Evolutionary conservation across 805 yeast genomes (phyloP).

Genomic region (Ogataea wickerhamii): DNA sequence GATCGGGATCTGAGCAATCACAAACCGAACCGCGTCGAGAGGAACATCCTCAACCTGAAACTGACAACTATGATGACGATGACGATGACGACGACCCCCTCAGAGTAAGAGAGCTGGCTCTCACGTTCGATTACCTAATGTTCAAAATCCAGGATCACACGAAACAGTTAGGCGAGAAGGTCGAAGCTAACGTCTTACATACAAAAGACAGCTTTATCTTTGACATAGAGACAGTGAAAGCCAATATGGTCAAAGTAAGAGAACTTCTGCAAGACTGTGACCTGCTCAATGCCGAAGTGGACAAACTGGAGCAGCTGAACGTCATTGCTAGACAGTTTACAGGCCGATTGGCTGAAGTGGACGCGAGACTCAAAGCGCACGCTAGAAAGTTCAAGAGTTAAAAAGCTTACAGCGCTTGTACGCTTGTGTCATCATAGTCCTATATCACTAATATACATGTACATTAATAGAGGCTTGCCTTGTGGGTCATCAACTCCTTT

Average conservation of each 20-base stretch:
- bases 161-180: conserved; percentile 33
- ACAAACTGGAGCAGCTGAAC: conserved; percentile 32
- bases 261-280: conserved; percentile 24
- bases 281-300: conserved; percentile 28
- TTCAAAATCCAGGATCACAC: conserved; percentile 59
- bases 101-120: conserved; percentile 54
- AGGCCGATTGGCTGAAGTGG: conserved; percentile 22
- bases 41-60: neutral
- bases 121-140: conserved; percentile 62
- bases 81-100: conserved; percentile 54
- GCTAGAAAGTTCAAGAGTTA: conserved; percentile 12
- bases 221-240: conserved; percentile 20
- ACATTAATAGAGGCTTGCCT: neutral
- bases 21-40: neutral
- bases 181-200: conserved; percentile 25
- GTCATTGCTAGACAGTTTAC: conserved; percentile 30
- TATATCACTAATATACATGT: conserved; percentile 8
- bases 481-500: conserved; percentile 4
- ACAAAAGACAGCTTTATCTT: conserved; percentile 23
- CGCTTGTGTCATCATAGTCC: neutral
- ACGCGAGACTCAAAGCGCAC: conserved; percentile 16
- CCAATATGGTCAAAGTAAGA: conserved; percentile 18
- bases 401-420: conserved; percentile 1
- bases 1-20: neutral
- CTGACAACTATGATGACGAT: conserved; percentile 5